Evolutionary conservation across 2,329 filamentous ascomycete species (phyloP), one percentile per base, ranked within the genome.

Genomic region (Fusarium udum): DNA sequence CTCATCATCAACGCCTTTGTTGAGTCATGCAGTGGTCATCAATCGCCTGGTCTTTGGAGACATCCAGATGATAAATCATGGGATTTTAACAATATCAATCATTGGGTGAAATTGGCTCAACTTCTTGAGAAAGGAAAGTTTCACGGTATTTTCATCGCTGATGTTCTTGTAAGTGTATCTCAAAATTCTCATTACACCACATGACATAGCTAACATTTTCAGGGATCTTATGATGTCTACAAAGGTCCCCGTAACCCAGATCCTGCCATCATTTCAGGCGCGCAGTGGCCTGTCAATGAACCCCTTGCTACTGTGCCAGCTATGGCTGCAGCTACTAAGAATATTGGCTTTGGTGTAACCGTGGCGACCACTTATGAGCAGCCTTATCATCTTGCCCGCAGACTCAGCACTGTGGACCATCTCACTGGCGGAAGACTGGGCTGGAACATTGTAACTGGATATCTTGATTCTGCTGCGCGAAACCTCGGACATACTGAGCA

Each of bases 211-310:
- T 75, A 22, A 58, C 24, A 10, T 26, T 13, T 3, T 42, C 4
- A 31, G 80, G 91, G 89, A 20, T 90, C 90, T 11, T 93, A 93
- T 77, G 91, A 93, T 81, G 90, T 93, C 9, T 93, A 92, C 79
- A 89, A 88, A 40, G 90, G 88, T 63, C 83, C 82, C 2, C 64
- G 59, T 5, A 64, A 64, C 6, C 84, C 92, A 6, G 86, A 88
- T 7, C 87, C 91, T 1, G 90, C 90, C 0, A 87, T 91, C 42
- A 81, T 85, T 8, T 90, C 90, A 0, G 91, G 90, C 0, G 89
- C 91, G 0, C 91, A 93, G 80, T 93, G 90, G 88, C 92, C 91
- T 0, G 89, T 92, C 20, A 92, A 92, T 32, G 91, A 93, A 77
- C 92, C 91, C 0, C 78, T 93, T 2, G 86, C 87, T 4, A 86